These are phyloP conservation scores for Polygonum aviculare DNA, from an alignment of 148 eudicot genomes.

Conservation along the genomic window DNA sequence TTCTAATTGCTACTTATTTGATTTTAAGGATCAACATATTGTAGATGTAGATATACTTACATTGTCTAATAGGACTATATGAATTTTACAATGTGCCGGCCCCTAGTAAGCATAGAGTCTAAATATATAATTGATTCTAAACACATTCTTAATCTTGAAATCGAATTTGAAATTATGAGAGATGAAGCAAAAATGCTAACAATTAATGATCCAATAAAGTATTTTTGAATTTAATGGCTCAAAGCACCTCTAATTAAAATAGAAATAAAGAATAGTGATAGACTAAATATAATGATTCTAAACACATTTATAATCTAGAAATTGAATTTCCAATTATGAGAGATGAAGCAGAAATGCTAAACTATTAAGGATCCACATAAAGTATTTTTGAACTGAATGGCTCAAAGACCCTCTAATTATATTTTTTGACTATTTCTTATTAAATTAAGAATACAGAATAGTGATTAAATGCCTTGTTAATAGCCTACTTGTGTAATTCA, in stretches of 20 bases:
- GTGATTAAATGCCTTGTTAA: not conserved
- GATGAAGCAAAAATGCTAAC: not conserved
- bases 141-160: not conserved
- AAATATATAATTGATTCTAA: not conserved
- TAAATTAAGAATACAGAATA: not conserved
- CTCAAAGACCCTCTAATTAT: not conserved
- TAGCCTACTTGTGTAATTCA: too few relatives aligned
- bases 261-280: too few relatives aligned
- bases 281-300: not conserved
- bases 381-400: too few relatives aligned
- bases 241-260: not conserved
- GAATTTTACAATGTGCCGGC: not conserved
- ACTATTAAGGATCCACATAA: not conserved
- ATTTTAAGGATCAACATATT: not conserved
- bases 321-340: not conserved
- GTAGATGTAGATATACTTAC: not conserved
- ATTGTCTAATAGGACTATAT: not conserved
- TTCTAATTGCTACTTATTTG: not conserved
- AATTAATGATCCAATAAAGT: not conserved
- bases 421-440: not conserved
- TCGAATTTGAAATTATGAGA: not conserved
- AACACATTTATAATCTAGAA: not conserved
- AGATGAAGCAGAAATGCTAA: not conserved
- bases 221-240: not conserved
- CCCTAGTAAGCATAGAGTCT: too few relatives aligned